Evolutionary conservation across 495 filamentous ascomycete species (phyloP).

Genomic region (Pseudevernia furfuracea): DNA sequence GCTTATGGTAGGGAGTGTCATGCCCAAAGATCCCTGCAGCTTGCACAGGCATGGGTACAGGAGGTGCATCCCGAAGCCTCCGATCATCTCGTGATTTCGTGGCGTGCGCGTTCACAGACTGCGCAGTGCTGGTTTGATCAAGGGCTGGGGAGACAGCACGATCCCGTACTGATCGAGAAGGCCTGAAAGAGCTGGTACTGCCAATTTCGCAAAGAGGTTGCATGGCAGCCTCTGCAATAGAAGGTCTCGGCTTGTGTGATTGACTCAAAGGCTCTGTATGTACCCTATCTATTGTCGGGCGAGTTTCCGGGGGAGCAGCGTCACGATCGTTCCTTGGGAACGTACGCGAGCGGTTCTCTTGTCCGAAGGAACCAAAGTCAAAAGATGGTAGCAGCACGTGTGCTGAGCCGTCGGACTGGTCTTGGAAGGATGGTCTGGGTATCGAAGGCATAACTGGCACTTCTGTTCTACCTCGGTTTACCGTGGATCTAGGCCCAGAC

Average conservation of each 20-base stretch:
- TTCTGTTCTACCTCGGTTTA: slow-evolving; percentile 15
- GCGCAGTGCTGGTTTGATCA: neutral
- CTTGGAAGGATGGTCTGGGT: slow-evolving; percentile 13
- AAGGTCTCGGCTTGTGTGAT: slow-evolving; percentile 22
- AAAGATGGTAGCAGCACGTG: slow-evolving; percentile 36
- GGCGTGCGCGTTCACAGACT: neutral
- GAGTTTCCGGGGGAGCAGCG: slow-evolving; percentile 22
- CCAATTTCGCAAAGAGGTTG: slow-evolving; percentile 31
- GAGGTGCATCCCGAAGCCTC: slow-evolving; percentile 17
- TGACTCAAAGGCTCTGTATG: slow-evolving; percentile 17
- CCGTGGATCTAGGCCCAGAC: slow-evolving; percentile 13
- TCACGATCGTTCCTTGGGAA: slow-evolving; percentile 39
- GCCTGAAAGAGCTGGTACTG: slow-evolving; percentile 27
- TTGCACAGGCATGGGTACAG: slow-evolving; percentile 34
- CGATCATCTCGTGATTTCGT: slow-evolving; percentile 9
- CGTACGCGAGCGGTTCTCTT: slow-evolving; percentile 46
- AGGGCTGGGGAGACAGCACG: slow-evolving; percentile 26
- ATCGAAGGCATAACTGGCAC: slow-evolving; percentile 20
- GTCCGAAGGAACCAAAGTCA: slow-evolving; percentile 33
- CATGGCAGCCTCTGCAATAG: slow-evolving; percentile 29
- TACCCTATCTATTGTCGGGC: slow-evolving; percentile 12
- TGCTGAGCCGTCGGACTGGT: slow-evolving; percentile 28
- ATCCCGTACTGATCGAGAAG: slow-evolving; percentile 23
- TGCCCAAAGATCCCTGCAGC: slow-evolving; percentile 42
- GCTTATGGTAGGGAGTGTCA: slow-evolving; percentile 51